phyloP scores from a whole-genome alignment of 306 rosid genomes.

The Urtica urens region DNA sequence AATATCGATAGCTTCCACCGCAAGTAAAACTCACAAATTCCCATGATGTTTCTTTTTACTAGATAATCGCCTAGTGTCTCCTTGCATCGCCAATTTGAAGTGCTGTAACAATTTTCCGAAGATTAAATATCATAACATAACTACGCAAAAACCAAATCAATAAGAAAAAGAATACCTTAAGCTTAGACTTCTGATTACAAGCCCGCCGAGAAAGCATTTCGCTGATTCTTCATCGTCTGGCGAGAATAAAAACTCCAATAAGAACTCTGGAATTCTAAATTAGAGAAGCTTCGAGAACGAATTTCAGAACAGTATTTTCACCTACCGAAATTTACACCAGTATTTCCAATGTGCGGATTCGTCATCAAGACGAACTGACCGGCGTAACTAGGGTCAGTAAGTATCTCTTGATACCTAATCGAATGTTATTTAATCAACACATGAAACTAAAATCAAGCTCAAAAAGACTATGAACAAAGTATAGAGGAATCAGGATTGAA shows the following conservation, averaged over 20 bases:
- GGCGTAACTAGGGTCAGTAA: conserved; percentile 94
- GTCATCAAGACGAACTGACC: conserved; percentile 96
- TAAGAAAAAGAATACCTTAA: conserved; percentile 33
- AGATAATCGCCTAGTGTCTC: conserved; percentile 65
- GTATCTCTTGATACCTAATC: conserved; percentile 95
- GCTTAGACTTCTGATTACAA: conserved; percentile 79
- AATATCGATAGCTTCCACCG: no score
- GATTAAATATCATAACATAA: conserved; percentile 7
- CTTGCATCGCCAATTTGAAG: conserved; percentile 84
- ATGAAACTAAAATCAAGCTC: neutral
- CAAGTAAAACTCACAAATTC: conserved; percentile 62
- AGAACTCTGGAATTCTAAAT: conserved; percentile 9
- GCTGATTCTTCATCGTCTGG: conserved; percentile 83
- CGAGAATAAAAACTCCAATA: conserved; percentile 4
- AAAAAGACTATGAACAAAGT: no score
- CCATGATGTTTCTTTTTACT: conserved; percentile 79
- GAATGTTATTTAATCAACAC: conserved; percentile 7
- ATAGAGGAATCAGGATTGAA: neutral
- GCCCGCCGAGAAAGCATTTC: conserved; percentile 74
- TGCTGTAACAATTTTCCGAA: conserved; percentile 32
- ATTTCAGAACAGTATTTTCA: conserved; percentile 3
- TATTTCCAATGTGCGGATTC: conserved; percentile 88
- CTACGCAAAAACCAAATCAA: neutral
- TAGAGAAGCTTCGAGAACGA: neutral
- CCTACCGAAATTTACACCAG: conserved; percentile 81